These are phyloP conservation scores for Voacanga thouarsii DNA, from an alignment of 257 asterid species.

Conservation along the genomic window DNA sequence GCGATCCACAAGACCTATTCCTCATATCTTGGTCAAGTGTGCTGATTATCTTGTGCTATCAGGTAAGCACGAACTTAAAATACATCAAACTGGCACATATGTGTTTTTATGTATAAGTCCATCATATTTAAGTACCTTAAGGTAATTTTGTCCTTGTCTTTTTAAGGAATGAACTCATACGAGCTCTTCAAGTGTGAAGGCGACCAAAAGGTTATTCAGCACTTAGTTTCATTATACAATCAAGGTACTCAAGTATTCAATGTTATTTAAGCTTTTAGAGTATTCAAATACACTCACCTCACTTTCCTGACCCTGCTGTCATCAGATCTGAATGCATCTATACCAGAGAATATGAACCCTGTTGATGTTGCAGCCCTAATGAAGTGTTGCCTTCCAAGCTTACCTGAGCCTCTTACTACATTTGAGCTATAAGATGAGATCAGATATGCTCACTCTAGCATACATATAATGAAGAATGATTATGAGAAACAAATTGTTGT, in stretches of 20 bases:
- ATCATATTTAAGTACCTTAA: background rate
- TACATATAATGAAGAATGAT: slow-evolving; percentile 55
- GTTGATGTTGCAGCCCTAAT: slow-evolving; percentile 74
- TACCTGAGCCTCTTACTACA: slow-evolving; percentile 84
- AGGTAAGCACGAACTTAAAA: slow-evolving; percentile 37
- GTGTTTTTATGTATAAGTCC: background rate
- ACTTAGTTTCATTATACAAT: slow-evolving; percentile 69
- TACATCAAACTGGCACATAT: background rate
- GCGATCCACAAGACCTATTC: slow-evolving; percentile 63
- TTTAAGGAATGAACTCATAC: slow-evolving; percentile 64
- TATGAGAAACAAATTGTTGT: no score
- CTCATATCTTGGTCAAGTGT: slow-evolving; percentile 65
- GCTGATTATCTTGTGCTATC: slow-evolving; percentile 87
- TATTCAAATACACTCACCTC: slow-evolving; percentile 13
- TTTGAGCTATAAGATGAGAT: slow-evolving; percentile 68
- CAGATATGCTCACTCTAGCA: slow-evolving; percentile 64
- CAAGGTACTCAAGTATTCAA: slow-evolving; percentile 49
- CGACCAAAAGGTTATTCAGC: slow-evolving; percentile 62
- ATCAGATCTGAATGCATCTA: slow-evolving; percentile 64
- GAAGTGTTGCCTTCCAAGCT: slow-evolving; percentile 84
- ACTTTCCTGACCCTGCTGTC: slow-evolving; percentile 7
- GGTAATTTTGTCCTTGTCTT: slow-evolving; percentile 13
- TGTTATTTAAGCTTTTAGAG: slow-evolving; percentile 2
- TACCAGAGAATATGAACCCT: slow-evolving; percentile 68
- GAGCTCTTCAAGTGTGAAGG: slow-evolving; percentile 82